Base-by-base conservation (phyloP, 2,329 filamentous ascomycete species). In the Fusarium sp. region DNA sequence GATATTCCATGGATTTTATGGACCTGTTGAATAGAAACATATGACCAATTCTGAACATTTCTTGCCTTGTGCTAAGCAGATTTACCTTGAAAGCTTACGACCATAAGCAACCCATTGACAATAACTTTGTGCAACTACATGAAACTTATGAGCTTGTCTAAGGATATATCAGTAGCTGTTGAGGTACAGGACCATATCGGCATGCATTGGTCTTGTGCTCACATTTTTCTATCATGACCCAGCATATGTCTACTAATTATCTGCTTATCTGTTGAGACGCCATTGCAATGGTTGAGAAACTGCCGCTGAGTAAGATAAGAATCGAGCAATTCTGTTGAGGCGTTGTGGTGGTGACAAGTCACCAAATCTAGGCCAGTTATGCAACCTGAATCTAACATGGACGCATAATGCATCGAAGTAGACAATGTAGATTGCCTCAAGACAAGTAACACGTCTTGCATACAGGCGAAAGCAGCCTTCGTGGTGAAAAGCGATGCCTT, bases 251-350 rank as follows among this genome's bases (percentile, higher is more conserved):
- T 39, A 15, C 30, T 33, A 30, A n/a, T 54, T 38, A 44, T 48
- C n/a, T 18, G 24, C 38, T 35, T 28, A 26, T 39, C 36, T 41
- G 63, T 68, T 68, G 65, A 68, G 65, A 42, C 12, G 20, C 24
- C 24, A 22, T 26, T 7, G 15, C 11, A 39, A 31, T 48, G 28
- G 56, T 68, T 68, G 64, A 63, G 64, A 56, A 45, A 33, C n/a
- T 38, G 31, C 6, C 10, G 28, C 11, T 31, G 30, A 41, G 42
- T n/a, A n/a, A 51, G 33, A 50, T 26, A 62, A 30, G 24, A 53
- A 38, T 36, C 31, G 15, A 28, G 20, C 7, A 14, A 30, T 68
- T 68, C 57, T 57, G 66, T 69, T 69, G 66, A 69, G 66, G 20
- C 53, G 33, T 38, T 39, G 30, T 57, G 35, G 15, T 67, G 39